Percentiles rank a stretch among this genome's conserved stretches.
Evolutionary conservation across 805 yeast genomes (phyloP).

Genomic region (Metschnikowia amazonensis): DNA sequence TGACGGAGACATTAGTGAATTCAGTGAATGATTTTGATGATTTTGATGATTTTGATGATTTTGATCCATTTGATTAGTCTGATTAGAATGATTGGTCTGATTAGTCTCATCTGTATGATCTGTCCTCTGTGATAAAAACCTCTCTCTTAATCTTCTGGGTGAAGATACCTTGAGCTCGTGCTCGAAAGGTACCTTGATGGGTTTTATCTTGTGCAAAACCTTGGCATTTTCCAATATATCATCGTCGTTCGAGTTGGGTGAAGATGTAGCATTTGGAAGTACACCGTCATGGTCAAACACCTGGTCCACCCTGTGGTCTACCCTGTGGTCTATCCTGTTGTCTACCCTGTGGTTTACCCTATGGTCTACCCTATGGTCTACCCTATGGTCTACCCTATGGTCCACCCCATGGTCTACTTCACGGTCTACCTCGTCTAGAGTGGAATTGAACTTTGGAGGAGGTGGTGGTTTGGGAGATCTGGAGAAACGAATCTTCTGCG

Average conservation of each 20-base stretch:
- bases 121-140: conserved; percentile 13
- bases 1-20: not conserved
- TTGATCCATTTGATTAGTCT: no score
- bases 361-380: no score
- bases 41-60: no score
- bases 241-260: conserved; percentile 6
- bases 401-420: no score
- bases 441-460: conserved; percentile 10
- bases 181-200: conserved; percentile 34
- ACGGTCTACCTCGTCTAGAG: not conserved
- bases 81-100: no score
- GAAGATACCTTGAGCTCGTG: conserved; percentile 33
- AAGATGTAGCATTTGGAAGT: conserved; percentile 10
- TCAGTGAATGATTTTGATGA: no score
- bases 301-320: no score
- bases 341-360: no score
- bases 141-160: conserved; percentile 25
- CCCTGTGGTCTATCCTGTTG: no score
- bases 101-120: not conserved
- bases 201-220: conserved; percentile 30
- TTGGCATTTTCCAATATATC: conserved; percentile 32
- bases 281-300: not conserved
- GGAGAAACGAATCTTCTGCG: not conserved
- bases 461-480: conserved; percentile 7
- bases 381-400: no score